Conservation (phyloP, 2,329 filamentous ascomycete species). For the Plenodomus tracheiphilus region DNA sequence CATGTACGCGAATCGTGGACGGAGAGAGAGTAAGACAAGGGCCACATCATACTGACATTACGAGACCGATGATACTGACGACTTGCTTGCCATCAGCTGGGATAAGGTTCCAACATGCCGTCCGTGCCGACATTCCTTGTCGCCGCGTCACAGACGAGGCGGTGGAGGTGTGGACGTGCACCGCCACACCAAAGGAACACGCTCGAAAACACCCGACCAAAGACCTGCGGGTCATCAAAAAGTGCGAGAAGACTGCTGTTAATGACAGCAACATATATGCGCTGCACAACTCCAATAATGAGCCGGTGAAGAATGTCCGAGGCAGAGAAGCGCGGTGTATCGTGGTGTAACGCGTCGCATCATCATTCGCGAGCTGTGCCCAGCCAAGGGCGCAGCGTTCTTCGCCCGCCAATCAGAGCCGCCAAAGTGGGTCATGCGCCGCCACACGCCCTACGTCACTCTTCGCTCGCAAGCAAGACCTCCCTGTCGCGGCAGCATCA, state of each 20-base stretch:
- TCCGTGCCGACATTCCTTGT: slow-evolving; percentile 14
- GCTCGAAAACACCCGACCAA: neutral
- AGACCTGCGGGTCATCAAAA: too few species aligned
- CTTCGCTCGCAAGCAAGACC: slow-evolving; percentile 6
- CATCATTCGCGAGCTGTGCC: slow-evolving; percentile 5
- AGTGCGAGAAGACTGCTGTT: slow-evolving; percentile 1
- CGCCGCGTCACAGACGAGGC: slow-evolving; percentile 16
- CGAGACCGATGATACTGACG: neutral
- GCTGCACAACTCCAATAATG: neutral
- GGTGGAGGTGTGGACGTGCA: slow-evolving; percentile 10
- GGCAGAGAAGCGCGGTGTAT: slow-evolving; percentile 8
- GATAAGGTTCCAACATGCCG: slow-evolving; percentile 3
- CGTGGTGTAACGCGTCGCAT: slow-evolving; percentile 13
- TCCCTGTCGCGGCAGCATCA: slow-evolving; percentile 23
- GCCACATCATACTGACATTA: too few species aligned
- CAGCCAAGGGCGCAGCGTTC: neutral
- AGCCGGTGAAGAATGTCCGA: neutral
- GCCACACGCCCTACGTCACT: slow-evolving; percentile 14
- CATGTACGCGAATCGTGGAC: too few species aligned
- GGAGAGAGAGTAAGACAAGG: too few species aligned
- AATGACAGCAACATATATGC: slow-evolving; percentile 3
- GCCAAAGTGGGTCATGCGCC: slow-evolving; percentile 15
- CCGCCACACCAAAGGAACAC: slow-evolving; percentile 18
- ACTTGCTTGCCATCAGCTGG: neutral
- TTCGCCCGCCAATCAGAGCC: slow-evolving; percentile 15